Evolutionary conservation across 225 moss, liverwort and hornwort genomes (phyloP).

Genomic region (Pseudoscleropodium purum): DNA sequence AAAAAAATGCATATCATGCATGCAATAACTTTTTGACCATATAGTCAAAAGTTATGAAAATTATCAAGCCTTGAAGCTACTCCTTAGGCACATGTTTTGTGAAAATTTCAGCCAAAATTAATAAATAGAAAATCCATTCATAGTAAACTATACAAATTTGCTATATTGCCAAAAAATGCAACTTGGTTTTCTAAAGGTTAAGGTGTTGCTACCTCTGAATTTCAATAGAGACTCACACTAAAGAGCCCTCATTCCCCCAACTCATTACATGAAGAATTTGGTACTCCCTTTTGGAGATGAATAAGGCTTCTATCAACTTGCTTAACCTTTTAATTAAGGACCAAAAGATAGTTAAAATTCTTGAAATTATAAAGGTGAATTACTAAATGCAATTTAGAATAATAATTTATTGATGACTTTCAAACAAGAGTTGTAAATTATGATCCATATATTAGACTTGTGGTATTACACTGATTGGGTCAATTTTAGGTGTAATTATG

Average conservation of each 20-base stretch:
- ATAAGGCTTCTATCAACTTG: not conserved
- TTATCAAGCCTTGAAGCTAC: too few species aligned
- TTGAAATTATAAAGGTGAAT: not conserved
- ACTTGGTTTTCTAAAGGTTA: too few species aligned
- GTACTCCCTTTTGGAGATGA: not conserved
- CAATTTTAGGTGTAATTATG: not conserved
- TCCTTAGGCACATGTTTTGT: too few species aligned
- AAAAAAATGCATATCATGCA: too few species aligned
- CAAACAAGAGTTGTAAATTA: not conserved
- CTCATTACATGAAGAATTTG: not conserved
- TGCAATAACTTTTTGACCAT: too few species aligned
- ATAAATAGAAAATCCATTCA: too few species aligned
- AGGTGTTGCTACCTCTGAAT: not conserved
- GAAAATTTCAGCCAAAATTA: too few species aligned
- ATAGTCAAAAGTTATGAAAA: too few species aligned
- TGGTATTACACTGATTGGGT: not conserved
- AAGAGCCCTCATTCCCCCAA: not conserved
- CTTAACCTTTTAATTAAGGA: not conserved
- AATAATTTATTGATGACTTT: not conserved
- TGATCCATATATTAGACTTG: not conserved
- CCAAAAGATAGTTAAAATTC: not conserved
- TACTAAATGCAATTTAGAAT: not conserved
- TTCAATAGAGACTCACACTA: not conserved
- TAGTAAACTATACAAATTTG: too few species aligned
- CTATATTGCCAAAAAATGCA: too few species aligned